A percentile compares a stretch with the other conserved stretches of the same genome.
These are phyloP conservation scores for Astragalus membranaceus DNA, from an alignment of 306 rosid genomes.

Conservation along the genomic window DNA sequence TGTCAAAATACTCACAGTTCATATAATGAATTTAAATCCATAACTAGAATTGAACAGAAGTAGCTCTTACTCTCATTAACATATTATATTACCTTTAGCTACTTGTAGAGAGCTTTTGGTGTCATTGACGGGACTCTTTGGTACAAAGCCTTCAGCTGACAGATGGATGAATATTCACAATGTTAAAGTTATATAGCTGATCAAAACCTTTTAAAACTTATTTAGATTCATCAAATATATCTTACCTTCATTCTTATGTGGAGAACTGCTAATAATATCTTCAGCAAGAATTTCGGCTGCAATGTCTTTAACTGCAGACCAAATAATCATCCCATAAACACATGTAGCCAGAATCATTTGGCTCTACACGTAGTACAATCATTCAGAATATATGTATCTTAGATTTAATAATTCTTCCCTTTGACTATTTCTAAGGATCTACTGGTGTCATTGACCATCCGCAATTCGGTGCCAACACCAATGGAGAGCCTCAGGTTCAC, in stretches of 20 bases:
- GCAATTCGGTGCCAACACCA: constrained; percentile 49
- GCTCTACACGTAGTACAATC: no score
- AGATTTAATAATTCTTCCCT: constrained; percentile 13
- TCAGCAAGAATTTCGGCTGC: constrained; percentile 5
- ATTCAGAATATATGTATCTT: no score
- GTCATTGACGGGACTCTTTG: no score
- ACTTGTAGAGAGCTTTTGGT: constrained; percentile 16
- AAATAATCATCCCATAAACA: not conserved
- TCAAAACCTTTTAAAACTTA: not conserved
- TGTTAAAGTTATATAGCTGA: no score
- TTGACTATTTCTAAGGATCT: constrained; percentile 21
- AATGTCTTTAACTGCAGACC: constrained; percentile 31
- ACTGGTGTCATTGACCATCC: constrained; percentile 38
- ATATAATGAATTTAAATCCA: not conserved
- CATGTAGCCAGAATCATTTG: no score
- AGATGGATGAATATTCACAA: no score
- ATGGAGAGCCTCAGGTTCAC: no score
- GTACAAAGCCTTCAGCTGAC: no score
- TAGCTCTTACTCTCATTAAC: not conserved
- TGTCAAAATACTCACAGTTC: constrained; percentile 2
- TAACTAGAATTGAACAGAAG: not conserved
- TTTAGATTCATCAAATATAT: constrained; percentile 3
- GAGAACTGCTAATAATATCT: constrained; percentile 6
- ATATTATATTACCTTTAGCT: constrained; percentile 17
- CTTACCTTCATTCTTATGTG: constrained; percentile 25